A percentile compares a stretch with the other conserved stretches of the same genome.
These are phyloP conservation scores for Nigrospora osmanthi DNA, from an alignment of 2,329 filamentous ascomycete genomes.

Conservation along the genomic window DNA sequence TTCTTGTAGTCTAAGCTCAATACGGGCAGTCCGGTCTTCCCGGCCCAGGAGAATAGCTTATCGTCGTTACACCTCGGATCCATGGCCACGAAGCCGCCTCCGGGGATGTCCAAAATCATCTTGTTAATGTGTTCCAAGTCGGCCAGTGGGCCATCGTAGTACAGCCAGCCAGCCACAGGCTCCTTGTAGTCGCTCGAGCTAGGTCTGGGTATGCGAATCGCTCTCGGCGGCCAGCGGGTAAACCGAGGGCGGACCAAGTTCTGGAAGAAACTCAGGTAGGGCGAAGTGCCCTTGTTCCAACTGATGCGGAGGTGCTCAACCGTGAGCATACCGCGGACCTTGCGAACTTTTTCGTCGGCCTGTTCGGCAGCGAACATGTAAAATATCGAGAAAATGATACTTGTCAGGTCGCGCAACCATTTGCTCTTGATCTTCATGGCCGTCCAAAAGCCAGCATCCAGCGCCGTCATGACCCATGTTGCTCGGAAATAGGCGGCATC, in stretches of 20 bases:
- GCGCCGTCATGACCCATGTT: conserved; percentile 89
- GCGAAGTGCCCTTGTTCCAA: conserved; percentile 92
- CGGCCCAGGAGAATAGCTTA: conserved; percentile 87
- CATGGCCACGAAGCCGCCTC: conserved; percentile 96
- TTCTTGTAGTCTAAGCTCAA: conserved; percentile 88
- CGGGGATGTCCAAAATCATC: conserved; percentile 82
- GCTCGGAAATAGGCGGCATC: conserved; percentile 87
- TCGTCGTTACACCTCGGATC: conserved; percentile 90
- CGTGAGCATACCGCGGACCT: conserved; percentile 77
- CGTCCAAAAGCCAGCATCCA: conserved; percentile 97
- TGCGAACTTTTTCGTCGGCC: conserved; percentile 92
- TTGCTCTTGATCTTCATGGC: conserved; percentile 82
- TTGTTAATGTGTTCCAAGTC: conserved; percentile 70
- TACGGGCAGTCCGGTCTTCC: conserved; percentile 79
- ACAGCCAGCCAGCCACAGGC: conserved; percentile 80
- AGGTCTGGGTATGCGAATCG: conserved; percentile 78
- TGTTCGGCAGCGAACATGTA: conserved; percentile 90
- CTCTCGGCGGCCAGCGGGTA: conserved; percentile 72
- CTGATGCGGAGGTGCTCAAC: conserved; percentile 86
- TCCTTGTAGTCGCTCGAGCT: conserved; percentile 73
- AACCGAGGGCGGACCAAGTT: conserved; percentile 69
- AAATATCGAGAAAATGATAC: conserved; percentile 78
- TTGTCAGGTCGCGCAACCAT: conserved; percentile 74
- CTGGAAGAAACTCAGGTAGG: conserved; percentile 70
- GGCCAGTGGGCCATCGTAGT: conserved; percentile 81